phyloP scores from a whole-genome alignment of 129 eudicot genomes.

The Flaveria sonorensis region DNA sequence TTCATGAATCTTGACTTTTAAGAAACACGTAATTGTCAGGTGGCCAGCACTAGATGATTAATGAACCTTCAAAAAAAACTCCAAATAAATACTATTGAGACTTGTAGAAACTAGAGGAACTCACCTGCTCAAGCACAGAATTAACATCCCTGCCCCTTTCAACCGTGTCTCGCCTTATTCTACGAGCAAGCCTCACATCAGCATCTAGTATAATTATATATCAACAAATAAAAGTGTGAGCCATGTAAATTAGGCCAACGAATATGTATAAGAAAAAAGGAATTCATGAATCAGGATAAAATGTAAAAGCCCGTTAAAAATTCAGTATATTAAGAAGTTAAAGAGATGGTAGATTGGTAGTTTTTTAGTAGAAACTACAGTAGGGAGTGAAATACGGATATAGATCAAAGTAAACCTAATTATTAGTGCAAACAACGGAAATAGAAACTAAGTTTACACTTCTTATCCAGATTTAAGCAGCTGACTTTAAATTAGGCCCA shows the following conservation, averaged over 20 bases:
- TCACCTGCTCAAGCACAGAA: conserved; percentile 92
- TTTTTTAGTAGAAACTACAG: not conserved
- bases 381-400: not conserved
- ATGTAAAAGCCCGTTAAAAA: not conserved
- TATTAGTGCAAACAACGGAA: not conserved
- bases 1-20: no score
- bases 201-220: conserved; percentile 58
- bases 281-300: not conserved
- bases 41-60: no score
- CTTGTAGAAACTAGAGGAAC: conserved; percentile 19
- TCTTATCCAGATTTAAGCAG: not conserved
- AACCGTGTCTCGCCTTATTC: conserved; percentile 89
- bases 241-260: not conserved
- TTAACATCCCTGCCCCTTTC: conserved; percentile 93
- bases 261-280: not conserved
- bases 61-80: not conserved
- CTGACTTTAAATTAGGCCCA: not conserved
- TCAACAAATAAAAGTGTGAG: not conserved
- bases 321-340: not conserved
- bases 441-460: not conserved
- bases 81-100: not conserved
- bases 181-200: conserved; percentile 97
- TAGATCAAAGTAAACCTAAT: not conserved
- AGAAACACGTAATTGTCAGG: no score
- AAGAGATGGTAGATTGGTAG: not conserved